phyloP scores from a whole-genome alignment of 2,329 filamentous ascomycete genomes.

The Colletotrichum karsti region DNA sequence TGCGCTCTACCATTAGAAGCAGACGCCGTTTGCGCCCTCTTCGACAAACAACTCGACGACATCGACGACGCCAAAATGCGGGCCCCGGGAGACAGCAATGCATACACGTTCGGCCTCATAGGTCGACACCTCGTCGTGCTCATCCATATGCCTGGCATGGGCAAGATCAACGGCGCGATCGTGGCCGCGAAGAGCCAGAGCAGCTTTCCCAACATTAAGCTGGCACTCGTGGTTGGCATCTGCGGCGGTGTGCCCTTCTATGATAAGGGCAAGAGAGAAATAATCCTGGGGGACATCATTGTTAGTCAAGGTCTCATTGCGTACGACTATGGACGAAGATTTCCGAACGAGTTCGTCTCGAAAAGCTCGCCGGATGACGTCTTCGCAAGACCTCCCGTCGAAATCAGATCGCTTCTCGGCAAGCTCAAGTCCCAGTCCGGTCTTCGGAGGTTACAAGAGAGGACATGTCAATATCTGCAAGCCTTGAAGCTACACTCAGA shows the following conservation, averaged over 20 bases:
- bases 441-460: conserved; percentile 17
- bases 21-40: conserved; percentile 33
- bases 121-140: conserved; percentile 36
- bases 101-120: conserved; percentile 39
- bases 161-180: conserved; percentile 35
- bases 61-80: conserved; percentile 13
- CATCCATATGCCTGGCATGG: conserved; percentile 36
- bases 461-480: neutral
- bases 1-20: conserved; percentile 37
- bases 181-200: conserved; percentile 36
- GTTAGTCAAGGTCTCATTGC: conserved; percentile 39
- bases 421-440: conserved; percentile 6
- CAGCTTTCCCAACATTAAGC: conserved; percentile 43
- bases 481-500: neutral
- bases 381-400: conserved; percentile 36
- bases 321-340: conserved; percentile 37
- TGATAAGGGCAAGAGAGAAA: neutral
- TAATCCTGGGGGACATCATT: conserved; percentile 44
- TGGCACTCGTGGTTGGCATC: conserved; percentile 47
- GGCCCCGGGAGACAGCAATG: conserved; percentile 36
- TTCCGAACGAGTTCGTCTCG: conserved; percentile 32
- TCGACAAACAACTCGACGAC: conserved; percentile 38
- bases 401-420: conserved; percentile 37
- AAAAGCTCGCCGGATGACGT: conserved; percentile 37
- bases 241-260: conserved; percentile 46